Percentiles rank a stretch among this genome's conserved stretches.
Evolutionary conservation across 2,329 filamentous ascomycete genomes (phyloP).

Genomic region (Arthroderma sp.): DNA sequence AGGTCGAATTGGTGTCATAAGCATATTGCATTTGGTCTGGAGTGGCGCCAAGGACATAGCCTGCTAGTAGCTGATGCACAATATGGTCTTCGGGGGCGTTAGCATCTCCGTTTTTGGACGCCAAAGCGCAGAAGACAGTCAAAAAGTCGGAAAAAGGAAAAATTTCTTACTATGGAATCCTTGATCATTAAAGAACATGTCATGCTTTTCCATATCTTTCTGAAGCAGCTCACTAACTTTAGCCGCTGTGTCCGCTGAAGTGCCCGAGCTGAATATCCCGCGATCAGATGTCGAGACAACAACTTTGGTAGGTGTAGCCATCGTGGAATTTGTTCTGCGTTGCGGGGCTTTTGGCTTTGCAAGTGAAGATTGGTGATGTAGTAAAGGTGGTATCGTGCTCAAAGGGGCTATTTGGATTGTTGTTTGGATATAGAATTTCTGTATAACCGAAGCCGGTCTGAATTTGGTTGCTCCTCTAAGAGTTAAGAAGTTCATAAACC

Average conservation of each 20-base stretch:
- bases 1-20: conserved; percentile 52
- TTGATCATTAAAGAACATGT: conserved; percentile 64
- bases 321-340: conserved; percentile 14
- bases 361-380: too few relatives aligned
- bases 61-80: conserved; percentile 59
- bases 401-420: too few relatives aligned
- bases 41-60: conserved; percentile 62
- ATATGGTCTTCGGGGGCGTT: conserved; percentile 50
- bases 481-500: too few relatives aligned
- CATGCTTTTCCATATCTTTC: conserved; percentile 56
- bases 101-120: not conserved
- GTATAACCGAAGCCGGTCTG: too few relatives aligned
- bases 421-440: too few relatives aligned
- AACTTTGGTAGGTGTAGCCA: conserved; percentile 37
- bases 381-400: too few relatives aligned
- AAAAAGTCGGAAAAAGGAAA: not conserved
- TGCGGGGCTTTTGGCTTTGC: too few relatives aligned
- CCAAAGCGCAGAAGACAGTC: too few relatives aligned
- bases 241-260: conserved; percentile 46
- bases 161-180: conserved; percentile 53
- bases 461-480: too few relatives aligned
- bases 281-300: conserved; percentile 32
- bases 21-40: conserved; percentile 46
- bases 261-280: conserved; percentile 35
- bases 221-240: conserved; percentile 58